Conservation (phyloP, 177 flowering plant species). For the Vitis hybrid region DNA sequence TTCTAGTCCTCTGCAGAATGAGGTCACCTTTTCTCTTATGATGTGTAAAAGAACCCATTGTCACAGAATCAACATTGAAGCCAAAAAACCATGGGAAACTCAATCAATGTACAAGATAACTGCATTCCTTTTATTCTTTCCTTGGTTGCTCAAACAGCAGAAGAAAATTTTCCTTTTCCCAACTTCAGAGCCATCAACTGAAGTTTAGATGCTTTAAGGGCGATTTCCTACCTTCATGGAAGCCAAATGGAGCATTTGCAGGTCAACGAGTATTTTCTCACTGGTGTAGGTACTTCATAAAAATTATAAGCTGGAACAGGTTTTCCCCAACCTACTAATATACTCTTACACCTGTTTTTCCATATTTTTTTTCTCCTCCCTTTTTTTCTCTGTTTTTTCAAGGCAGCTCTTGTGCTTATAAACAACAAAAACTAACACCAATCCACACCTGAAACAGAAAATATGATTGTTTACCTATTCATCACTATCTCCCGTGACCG, state of each 20-base stretch:
- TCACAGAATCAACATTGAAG: not conserved
- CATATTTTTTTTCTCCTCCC: too few species aligned
- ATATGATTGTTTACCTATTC: conserved; percentile 63
- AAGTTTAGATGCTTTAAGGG: not conserved
- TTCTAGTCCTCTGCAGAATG: not conserved
- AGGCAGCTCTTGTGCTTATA: too few species aligned
- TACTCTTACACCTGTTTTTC: too few species aligned
- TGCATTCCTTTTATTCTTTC: not conserved
- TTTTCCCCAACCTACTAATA: too few species aligned
- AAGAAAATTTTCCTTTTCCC: not conserved
- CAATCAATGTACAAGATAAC: not conserved
- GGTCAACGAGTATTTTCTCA: too few species aligned
- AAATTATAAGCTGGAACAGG: too few species aligned
- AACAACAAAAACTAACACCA: not conserved
- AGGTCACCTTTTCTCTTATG: not conserved
- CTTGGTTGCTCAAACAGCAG: not conserved
- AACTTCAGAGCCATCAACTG: not conserved
- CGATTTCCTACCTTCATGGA: not conserved
- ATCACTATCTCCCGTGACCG: conserved; percentile 83
- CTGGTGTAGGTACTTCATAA: too few species aligned
- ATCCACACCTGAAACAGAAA: not conserved
- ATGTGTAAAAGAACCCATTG: not conserved
- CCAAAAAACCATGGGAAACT: not conserved
- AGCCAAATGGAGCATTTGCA: not conserved
- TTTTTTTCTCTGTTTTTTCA: too few species aligned